Conservation (phyloP, 1,139 yeast species). For the Geotrichum citri-aurantii region DNA sequence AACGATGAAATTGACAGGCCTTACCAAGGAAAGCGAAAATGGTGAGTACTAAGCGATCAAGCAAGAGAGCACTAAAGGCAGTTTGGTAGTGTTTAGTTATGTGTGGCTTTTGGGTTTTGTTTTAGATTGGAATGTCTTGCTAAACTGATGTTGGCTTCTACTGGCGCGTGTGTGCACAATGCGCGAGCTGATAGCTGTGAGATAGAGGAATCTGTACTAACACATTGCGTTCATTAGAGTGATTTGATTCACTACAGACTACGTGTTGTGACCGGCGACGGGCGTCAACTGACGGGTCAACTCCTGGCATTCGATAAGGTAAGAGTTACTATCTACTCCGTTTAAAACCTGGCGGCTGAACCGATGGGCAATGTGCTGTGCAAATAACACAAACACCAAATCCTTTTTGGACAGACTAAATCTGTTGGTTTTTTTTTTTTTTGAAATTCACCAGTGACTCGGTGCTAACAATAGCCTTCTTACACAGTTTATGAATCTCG, state of each 20-base stretch:
- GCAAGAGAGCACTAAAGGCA: too few species aligned
- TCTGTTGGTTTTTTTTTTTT: background rate
- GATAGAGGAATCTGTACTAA: background rate
- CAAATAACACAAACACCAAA: background rate
- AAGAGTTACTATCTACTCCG: constrained; percentile 4
- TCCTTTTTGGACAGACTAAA: background rate
- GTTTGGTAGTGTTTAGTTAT: too few species aligned
- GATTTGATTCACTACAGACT: constrained; percentile 72
- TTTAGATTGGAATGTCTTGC: background rate
- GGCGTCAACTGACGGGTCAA: constrained; percentile 71
- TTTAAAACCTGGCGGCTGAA: background rate
- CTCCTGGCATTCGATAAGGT: constrained; percentile 77
- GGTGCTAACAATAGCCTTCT: background rate
- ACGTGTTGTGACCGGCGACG: constrained; percentile 66
- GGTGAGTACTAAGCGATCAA: background rate
- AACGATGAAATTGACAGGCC: background rate
- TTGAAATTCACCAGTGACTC: too few species aligned
- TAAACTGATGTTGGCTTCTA: background rate
- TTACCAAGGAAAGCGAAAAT: background rate
- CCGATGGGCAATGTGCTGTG: background rate
- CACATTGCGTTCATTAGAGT: background rate
- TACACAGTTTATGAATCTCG: constrained; percentile 65
- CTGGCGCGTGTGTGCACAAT: background rate
- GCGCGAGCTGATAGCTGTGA: background rate
- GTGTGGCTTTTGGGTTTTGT: background rate